Conservation (phyloP, 257 asterid species). For the Henckelia pumila region DNA sequence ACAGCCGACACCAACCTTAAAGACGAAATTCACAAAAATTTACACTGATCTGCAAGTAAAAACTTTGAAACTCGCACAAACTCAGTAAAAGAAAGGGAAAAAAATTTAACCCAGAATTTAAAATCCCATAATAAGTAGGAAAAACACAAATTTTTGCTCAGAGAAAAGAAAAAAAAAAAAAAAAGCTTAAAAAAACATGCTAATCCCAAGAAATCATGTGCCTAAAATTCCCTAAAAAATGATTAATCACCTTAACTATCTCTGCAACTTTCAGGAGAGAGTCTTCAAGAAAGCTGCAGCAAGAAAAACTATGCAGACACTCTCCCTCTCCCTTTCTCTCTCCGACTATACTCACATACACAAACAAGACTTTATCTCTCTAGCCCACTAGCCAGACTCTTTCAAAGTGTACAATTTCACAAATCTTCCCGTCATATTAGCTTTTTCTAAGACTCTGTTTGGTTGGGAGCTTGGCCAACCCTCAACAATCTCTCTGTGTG, state of each 20-base stretch:
- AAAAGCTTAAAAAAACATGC: constrained; percentile 19
- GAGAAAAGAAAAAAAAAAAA: no score
- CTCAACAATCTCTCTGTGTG: constrained; percentile 26
- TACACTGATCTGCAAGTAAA: constrained; percentile 2
- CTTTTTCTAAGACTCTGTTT: constrained; percentile 11
- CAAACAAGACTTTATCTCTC: constrained; percentile 23
- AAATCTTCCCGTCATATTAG: constrained; percentile 28
- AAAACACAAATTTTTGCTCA: constrained; percentile 14
- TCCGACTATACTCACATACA: constrained; percentile 23
- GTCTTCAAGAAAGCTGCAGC: constrained; percentile 58
- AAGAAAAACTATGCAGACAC: constrained; percentile 16
- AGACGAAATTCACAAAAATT: constrained; percentile 4
- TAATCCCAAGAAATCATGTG: constrained; percentile 37
- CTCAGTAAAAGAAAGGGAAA: neutral
- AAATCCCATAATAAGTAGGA: constrained; percentile 9
- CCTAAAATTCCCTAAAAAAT: constrained; percentile 16
- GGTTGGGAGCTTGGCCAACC: constrained; percentile 25
- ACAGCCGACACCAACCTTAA: neutral
- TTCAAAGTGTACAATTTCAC: constrained; percentile 27
- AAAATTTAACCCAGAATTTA: neutral
- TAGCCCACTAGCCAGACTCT: constrained; percentile 40
- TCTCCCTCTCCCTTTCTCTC: constrained; percentile 23
- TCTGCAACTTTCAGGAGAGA: constrained; percentile 47
- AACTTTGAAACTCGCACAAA: neutral
- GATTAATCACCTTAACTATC: constrained; percentile 39